A percentile compares a stretch with the other conserved stretches of the same genome.
phyloP scores from a whole-genome alignment of 305 asterid species.

The Solanum hybrid region DNA sequence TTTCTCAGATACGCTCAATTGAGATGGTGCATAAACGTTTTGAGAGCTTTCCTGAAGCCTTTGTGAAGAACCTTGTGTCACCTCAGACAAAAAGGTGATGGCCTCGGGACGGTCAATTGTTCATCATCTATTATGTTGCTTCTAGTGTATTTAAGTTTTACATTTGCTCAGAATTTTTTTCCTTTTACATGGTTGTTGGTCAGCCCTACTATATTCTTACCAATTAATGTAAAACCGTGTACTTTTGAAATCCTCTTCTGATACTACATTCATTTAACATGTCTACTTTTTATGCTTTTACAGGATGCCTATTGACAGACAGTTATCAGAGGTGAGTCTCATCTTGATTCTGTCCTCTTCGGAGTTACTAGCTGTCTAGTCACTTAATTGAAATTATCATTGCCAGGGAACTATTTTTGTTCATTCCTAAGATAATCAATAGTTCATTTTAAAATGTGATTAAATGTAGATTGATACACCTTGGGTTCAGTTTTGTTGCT shows the following conservation, averaged over 20 bases:
- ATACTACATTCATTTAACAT: not conserved
- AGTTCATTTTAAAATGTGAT: not conserved
- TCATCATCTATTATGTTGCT: not conserved
- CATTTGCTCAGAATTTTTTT: not conserved
- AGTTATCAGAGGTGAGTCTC: slow-evolving; percentile 65
- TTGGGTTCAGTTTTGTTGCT: not conserved
- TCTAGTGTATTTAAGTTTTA: not conserved
- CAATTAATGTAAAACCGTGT: not conserved
- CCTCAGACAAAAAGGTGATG: slow-evolving; percentile 51
- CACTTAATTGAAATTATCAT: not conserved
- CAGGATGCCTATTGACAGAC: slow-evolving; percentile 63
- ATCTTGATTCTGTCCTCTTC: not conserved
- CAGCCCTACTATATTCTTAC: not conserved
- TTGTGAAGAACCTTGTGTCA: slow-evolving; percentile 76
- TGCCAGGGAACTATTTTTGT: not conserved
- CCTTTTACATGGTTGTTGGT: not conserved
- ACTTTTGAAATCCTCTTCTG: not conserved
- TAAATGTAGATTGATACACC: not conserved
- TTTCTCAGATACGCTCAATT: slow-evolving; percentile 76
- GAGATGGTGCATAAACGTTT: slow-evolving; percentile 97
- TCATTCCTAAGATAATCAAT: not conserved
- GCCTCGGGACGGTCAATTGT: not conserved
- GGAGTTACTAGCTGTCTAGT: not conserved
- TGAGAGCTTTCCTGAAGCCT: slow-evolving; percentile 96
- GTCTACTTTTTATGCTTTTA: slow-evolving; percentile 10